Conservation (phyloP, 2,329 filamentous ascomycete species). For the Fusarium secorum region DNA sequence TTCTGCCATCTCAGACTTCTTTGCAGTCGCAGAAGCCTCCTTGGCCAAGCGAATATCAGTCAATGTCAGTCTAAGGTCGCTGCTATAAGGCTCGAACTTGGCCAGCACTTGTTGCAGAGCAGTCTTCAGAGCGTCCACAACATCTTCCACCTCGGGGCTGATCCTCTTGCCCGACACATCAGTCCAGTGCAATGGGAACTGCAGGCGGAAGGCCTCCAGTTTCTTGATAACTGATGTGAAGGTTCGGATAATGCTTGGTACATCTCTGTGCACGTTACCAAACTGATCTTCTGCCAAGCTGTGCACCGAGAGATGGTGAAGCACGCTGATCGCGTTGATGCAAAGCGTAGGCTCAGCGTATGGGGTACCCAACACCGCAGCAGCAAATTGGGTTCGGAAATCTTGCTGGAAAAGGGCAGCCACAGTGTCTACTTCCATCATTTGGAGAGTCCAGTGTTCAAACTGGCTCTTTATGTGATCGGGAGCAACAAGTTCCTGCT, state of each 20-base stretch:
- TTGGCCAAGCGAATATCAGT: conserved; percentile 78
- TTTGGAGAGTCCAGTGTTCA: conserved; percentile 54
- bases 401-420: conserved; percentile 75
- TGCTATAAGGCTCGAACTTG: conserved; percentile 78
- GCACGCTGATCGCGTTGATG: conserved; percentile 73
- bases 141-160: conserved; percentile 72
- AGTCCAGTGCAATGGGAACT: conserved; percentile 76
- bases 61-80: conserved; percentile 72
- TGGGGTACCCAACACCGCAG: conserved; percentile 76
- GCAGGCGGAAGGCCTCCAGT: conserved; percentile 71
- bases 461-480: conserved; percentile 59
- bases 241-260: conserved; percentile 76
- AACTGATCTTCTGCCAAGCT: conserved; percentile 83
- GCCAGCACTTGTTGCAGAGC: conserved; percentile 71
- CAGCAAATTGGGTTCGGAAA: conserved; percentile 69
- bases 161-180: conserved; percentile 68
- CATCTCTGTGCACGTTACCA: conserved; percentile 85
- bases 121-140: conserved; percentile 70
- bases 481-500: conserved; percentile 61
- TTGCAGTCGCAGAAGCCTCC: conserved; percentile 61
- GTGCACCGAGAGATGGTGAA: conserved; percentile 73
- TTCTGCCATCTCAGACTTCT: conserved; percentile 44
- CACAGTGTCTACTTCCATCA: conserved; percentile 60
- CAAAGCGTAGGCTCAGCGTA: conserved; percentile 74
- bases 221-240: conserved; percentile 74